These are phyloP conservation scores for Metschnikowia baotianmanensis DNA, from an alignment of 805 yeast genomes.

Conservation along the genomic window DNA sequence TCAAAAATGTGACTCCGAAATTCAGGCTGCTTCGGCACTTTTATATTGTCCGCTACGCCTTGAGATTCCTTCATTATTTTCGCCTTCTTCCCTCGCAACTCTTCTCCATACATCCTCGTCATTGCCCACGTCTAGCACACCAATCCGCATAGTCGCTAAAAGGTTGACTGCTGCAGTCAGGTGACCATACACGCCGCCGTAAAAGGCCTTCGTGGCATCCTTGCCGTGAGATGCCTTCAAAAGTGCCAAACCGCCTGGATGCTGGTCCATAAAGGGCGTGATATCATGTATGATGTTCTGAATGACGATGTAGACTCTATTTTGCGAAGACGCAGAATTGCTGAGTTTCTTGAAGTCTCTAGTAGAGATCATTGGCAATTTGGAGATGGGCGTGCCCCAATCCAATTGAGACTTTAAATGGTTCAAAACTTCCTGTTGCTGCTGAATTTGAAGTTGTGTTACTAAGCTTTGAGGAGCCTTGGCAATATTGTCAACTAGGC, in stretches of 20 bases:
- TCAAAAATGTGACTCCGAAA: neutral
- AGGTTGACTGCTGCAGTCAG: constrained; percentile 91
- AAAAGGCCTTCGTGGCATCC: constrained; percentile 92
- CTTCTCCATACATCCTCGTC: constrained; percentile 84
- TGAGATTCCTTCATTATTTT: constrained; percentile 21
- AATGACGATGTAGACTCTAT: constrained; percentile 69
- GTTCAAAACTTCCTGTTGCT: constrained; percentile 79
- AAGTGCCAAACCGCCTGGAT: constrained; percentile 88
- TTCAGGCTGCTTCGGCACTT: constrained; percentile 18
- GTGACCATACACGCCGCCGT: constrained; percentile 92
- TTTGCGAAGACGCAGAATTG: constrained; percentile 36
- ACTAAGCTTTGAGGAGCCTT: constrained; percentile 68
- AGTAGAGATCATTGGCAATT: constrained; percentile 64
- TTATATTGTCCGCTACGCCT: constrained; percentile 13
- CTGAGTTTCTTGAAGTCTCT: constrained; percentile 44
- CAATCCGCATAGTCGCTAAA: constrained; percentile 91
- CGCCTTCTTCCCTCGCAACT: constrained; percentile 62
- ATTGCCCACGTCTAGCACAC: constrained; percentile 76
- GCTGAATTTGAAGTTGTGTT: constrained; percentile 52
- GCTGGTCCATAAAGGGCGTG: constrained; percentile 85
- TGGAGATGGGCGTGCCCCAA: constrained; percentile 94
- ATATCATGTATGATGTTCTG: constrained; percentile 93
- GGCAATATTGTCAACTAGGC: constrained; percentile 57
- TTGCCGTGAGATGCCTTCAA: constrained; percentile 81
- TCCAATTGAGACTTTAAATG: constrained; percentile 71